These are phyloP conservation scores for Thielaviopsis punctulata DNA, from an alignment of 2,329 filamentous ascomycete species.

Conservation along the genomic window DNA sequence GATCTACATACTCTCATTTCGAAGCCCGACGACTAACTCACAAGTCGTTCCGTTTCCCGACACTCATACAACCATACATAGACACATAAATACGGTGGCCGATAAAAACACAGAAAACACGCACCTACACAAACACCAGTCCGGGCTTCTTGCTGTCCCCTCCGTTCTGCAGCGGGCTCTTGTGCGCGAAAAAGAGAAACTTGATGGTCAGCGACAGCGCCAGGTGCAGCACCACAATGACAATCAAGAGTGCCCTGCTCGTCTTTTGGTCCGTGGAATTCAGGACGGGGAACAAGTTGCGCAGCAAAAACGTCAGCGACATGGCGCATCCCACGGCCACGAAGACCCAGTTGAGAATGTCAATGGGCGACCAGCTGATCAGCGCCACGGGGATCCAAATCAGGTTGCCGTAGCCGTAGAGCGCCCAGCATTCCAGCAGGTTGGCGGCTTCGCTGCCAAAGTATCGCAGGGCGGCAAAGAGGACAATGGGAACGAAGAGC, in stretches of 20 bases:
- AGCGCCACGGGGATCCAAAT: slow-evolving; percentile 93
- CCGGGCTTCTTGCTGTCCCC: neutral
- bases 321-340: slow-evolving; percentile 72
- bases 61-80: too few relatives aligned
- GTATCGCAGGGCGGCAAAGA: slow-evolving; percentile 84
- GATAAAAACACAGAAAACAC: neutral
- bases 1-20: neutral
- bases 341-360: slow-evolving; percentile 82
- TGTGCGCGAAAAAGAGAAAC: slow-evolving; percentile 84
- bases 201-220: slow-evolving; percentile 91
- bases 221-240: slow-evolving; percentile 72
- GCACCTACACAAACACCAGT: neutral
- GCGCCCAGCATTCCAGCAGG: slow-evolving; percentile 81
- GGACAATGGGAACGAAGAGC: slow-evolving; percentile 60
- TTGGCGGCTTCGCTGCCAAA: slow-evolving; percentile 90
- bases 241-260: slow-evolving; percentile 68
- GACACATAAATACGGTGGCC: neutral
- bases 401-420: slow-evolving; percentile 92
- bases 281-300: slow-evolving; percentile 81
- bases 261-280: slow-evolving; percentile 85
- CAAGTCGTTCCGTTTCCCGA: too few relatives aligned
- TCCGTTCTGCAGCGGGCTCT: slow-evolving; percentile 31
- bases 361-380: slow-evolving; percentile 76
- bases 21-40: too few relatives aligned
- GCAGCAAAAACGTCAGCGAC: slow-evolving; percentile 66